Evolutionary conservation across 176 grass and related monocot genomes (phyloP).

Genomic region (Miscanthus lutarioriparius): DNA sequence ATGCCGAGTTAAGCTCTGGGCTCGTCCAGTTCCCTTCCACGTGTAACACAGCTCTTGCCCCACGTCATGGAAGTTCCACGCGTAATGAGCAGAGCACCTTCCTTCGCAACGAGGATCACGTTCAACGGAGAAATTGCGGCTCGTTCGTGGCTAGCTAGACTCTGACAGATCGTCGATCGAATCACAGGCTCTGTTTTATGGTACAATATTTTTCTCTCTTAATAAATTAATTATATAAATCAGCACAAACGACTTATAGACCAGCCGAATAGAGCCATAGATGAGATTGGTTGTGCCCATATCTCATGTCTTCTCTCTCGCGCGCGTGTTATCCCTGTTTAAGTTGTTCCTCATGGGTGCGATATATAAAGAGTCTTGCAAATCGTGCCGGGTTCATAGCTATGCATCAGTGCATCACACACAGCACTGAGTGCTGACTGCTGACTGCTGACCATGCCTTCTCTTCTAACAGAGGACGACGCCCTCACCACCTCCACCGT

Average conservation of each 20-base stretch:
- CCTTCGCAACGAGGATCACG: not conserved
- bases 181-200: no score
- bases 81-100: not conserved
- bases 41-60: not conserved
- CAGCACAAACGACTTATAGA: no score
- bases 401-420: not conserved
- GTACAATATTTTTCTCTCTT: no score
- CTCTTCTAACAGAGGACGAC: not conserved
- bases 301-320: not conserved
- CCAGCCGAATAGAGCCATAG: no score
- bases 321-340: not conserved
- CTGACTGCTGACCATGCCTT: not conserved
- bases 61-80: constrained; percentile 1
- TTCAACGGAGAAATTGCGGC: not conserved
- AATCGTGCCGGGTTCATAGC: not conserved
- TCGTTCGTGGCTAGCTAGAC: not conserved
- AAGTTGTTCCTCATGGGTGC: not conserved
- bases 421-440: no score
- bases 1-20: not conserved
- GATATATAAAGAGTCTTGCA: not conserved
- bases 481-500: not conserved
- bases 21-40: not conserved
- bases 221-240: no score
- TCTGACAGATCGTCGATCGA: not conserved
- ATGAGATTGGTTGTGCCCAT: not conserved